Percentiles rank a stretch among this genome's conserved stretches.
Evolutionary conservation across 495 filamentous ascomycete species (phyloP).

Genomic region (Pseudotulostoma volvatum): DNA sequence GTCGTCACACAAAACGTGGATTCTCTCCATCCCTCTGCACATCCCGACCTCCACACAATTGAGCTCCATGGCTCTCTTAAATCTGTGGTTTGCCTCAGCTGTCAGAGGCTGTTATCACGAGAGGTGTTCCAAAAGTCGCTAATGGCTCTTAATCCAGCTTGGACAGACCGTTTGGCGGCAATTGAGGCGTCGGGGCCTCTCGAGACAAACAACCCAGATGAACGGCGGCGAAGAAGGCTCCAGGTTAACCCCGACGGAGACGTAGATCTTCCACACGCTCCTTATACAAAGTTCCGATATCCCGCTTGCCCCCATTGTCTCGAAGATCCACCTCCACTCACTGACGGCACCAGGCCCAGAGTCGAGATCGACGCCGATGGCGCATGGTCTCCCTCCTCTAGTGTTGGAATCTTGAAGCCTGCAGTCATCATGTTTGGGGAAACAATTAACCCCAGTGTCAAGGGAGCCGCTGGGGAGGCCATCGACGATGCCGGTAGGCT

Average conservation of each 20-base stretch:
- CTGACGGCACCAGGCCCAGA: slow-evolving; percentile 36
- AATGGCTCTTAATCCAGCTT: slow-evolving; percentile 65
- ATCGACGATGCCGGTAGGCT: slow-evolving; percentile 60
- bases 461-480: slow-evolving; percentile 58
- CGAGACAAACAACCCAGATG: slow-evolving; percentile 56
- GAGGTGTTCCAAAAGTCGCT: slow-evolving; percentile 61
- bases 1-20: slow-evolving; percentile 96
- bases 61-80: slow-evolving; percentile 87
- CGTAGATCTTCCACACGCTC: slow-evolving; percentile 74
- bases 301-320: slow-evolving; percentile 77
- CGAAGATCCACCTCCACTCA: slow-evolving; percentile 39
- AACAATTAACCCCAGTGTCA: slow-evolving; percentile 50
- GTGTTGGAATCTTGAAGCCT: slow-evolving; percentile 72
- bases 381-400: slow-evolving; percentile 54
- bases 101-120: slow-evolving; percentile 48
- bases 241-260: slow-evolving; percentile 90
- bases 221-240: slow-evolving; percentile 50
- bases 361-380: slow-evolving; percentile 66
- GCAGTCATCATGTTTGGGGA: slow-evolving; percentile 94
- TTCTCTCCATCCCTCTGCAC: slow-evolving; percentile 68
- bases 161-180: slow-evolving; percentile 60
- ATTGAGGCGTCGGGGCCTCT: slow-evolving; percentile 57
- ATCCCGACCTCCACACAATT: slow-evolving; percentile 56
- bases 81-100: slow-evolving; percentile 66
- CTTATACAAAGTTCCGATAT: slow-evolving; percentile 81